These are phyloP conservation scores for Porodaedalea pini DNA, from an alignment of 1,284 basidiomycete genomes.

Conservation along the genomic window DNA sequence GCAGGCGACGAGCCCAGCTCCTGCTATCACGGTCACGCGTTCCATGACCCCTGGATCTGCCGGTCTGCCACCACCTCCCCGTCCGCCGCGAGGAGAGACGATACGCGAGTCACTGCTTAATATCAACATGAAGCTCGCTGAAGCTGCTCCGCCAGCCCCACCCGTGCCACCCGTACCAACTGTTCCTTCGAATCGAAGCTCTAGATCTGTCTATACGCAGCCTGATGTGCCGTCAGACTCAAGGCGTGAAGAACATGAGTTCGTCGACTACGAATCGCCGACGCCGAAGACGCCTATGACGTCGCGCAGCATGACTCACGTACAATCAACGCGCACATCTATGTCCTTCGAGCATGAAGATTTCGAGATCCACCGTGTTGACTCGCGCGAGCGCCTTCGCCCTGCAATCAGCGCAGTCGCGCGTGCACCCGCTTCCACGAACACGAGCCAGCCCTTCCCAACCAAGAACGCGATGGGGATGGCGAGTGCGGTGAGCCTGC, in stretches of 20 bases:
- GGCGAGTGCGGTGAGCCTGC: conserved; percentile 9
- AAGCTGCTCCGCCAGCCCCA: not conserved
- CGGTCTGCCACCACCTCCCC: conserved; percentile 13
- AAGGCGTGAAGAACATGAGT: not conserved
- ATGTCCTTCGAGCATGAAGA: conserved; percentile 15
- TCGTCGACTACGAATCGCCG: not conserved
- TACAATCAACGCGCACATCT: not conserved
- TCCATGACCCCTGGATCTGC: not conserved
- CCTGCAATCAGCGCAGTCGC: conserved; percentile 22
- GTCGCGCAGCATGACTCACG: not conserved
- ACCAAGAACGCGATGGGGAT: not conserved
- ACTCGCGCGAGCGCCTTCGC: conserved; percentile 13
- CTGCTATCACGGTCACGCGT: conserved; percentile 6
- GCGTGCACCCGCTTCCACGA: not conserved
- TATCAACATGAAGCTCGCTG: not conserved
- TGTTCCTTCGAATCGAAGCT: conserved; percentile 3
- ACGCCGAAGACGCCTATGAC: conserved; percentile 12
- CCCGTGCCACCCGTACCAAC: conserved; percentile 7
- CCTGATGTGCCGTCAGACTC: not conserved
- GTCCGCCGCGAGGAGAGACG: conserved; percentile 2
- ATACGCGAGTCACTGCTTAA: conserved; percentile 5
- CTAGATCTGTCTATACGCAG: not conserved
- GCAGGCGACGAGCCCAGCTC: conserved; percentile 10
- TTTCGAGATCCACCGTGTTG: conserved; percentile 16
- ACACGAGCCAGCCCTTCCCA: not conserved